These are phyloP conservation scores for Talaromyces wortmannii DNA, from an alignment of 495 filamentous ascomycete genomes.

Conservation along the genomic window DNA sequence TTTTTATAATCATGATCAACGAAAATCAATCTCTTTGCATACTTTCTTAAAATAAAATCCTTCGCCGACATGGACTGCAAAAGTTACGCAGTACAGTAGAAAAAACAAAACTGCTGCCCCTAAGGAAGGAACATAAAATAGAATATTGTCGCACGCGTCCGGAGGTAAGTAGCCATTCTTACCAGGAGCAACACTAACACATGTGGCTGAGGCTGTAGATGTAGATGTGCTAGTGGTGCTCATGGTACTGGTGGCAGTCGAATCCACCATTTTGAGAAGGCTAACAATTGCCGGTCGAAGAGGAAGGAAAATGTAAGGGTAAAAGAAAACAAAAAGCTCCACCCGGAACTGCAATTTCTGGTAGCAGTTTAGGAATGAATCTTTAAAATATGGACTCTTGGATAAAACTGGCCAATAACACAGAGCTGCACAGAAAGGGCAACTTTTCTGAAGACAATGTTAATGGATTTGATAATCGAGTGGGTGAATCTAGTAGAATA, in stretches of 20 bases:
- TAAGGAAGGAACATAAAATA: constrained; percentile 22
- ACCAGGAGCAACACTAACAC: constrained; percentile 13
- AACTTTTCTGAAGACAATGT: no score
- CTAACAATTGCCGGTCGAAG: no score
- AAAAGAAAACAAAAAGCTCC: no score
- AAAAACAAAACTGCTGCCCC: constrained; percentile 28
- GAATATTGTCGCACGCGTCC: constrained; percentile 16
- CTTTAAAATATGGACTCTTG: no score
- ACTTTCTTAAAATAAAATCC: constrained; percentile 21
- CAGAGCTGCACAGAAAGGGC: no score
- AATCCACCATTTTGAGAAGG: no score
- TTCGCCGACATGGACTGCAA: constrained; percentile 23
- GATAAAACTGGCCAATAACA: no score
- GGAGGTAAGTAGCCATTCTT: constrained; percentile 27
- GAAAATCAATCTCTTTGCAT: background rate
- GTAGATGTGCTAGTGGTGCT: background rate
- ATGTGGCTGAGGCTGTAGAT: constrained; percentile 6
- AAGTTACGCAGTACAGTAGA: constrained; percentile 23
- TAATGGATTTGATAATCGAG: no score
- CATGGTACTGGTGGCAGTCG: background rate
- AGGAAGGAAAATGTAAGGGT: no score
- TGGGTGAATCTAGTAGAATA: no score
- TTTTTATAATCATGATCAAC: background rate
- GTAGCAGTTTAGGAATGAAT: no score
- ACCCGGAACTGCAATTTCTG: no score